A percentile compares a stretch with the other conserved stretches of the same genome.
Conservation (phyloP, 352 stramenopile genomes). For the Globisporangium ultimum region DNA sequence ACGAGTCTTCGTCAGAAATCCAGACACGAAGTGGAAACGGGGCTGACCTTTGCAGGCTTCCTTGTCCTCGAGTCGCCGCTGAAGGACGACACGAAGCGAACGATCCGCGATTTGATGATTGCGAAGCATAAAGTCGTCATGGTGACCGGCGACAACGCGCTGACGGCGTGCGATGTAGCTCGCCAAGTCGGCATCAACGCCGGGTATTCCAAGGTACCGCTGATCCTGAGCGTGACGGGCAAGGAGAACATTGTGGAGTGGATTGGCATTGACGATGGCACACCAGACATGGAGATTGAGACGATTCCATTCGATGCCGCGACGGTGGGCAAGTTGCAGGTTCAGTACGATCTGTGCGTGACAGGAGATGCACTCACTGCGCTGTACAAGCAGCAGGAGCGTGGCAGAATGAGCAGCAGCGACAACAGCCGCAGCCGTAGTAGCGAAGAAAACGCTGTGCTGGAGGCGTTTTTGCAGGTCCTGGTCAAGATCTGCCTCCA, state of each 20-base stretch:
- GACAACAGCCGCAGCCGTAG: neutral
- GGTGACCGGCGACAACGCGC: constrained; percentile 93
- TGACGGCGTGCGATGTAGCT: constrained; percentile 93
- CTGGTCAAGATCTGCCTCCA: constrained; percentile 31
- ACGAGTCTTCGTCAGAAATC: constrained; percentile 18
- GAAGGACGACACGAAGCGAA: constrained; percentile 86
- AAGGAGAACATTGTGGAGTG: constrained; percentile 20
- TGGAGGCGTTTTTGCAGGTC: constrained; percentile 24
- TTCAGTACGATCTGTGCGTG: constrained; percentile 32
- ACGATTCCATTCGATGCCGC: constrained; percentile 17
- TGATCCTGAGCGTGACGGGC: constrained; percentile 19
- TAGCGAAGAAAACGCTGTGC: constrained; percentile 20
- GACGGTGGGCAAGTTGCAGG: constrained; percentile 11
- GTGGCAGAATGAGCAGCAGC: neutral
- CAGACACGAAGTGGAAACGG: constrained; percentile 68
- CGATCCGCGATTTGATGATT: constrained; percentile 77
- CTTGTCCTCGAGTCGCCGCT: constrained; percentile 92
- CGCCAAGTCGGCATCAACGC: constrained; percentile 76
- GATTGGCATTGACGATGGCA: constrained; percentile 23
- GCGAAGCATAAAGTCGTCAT: constrained; percentile 87
- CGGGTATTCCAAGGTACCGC: constrained; percentile 12
- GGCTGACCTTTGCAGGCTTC: constrained; percentile 90
- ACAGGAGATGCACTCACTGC: constrained; percentile 30
- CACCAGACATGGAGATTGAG: constrained; percentile 8
- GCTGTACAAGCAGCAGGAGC: constrained; percentile 13